These are phyloP conservation scores for Heliamphora ciliata DNA, from an alignment of 179 eudicot genomes.

Conservation along the genomic window DNA sequence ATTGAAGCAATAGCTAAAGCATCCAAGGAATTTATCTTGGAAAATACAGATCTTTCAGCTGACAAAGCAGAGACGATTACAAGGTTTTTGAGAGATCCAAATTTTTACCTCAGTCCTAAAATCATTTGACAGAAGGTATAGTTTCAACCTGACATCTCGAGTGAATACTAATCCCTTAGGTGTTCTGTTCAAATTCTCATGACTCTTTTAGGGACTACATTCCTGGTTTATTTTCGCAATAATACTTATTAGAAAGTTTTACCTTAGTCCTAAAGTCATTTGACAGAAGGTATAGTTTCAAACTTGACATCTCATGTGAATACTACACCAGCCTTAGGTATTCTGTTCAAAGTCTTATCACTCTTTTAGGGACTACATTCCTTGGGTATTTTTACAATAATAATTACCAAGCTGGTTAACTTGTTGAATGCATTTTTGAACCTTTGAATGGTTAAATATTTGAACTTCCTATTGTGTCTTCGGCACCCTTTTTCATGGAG, in stretches of 20 bases:
- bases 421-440: too few species aligned
- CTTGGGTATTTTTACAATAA: too few species aligned
- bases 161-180: not conserved
- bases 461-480: too few species aligned
- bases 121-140: constrained; percentile 28
- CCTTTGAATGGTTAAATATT: too few species aligned
- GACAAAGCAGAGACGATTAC: constrained; percentile 65
- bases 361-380: too few species aligned
- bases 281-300: constrained; percentile 20
- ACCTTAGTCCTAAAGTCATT: constrained; percentile 56
- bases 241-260: constrained; percentile 25
- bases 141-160: not conserved
- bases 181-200: too few species aligned
- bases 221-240: too few species aligned
- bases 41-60: constrained; percentile 81
- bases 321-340: not conserved
- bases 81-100: constrained; percentile 68
- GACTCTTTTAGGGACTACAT: too few species aligned
- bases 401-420: too few species aligned
- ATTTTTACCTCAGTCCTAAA: constrained; percentile 65
- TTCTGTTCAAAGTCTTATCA: too few species aligned
- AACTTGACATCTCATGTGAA: not conserved
- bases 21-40: constrained; percentile 60
- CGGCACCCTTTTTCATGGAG: too few species aligned
- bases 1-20: constrained; percentile 87